Evolutionary conservation across 768 basidiomycete genomes (phyloP).

Genomic region (Mycena amicta): DNA sequence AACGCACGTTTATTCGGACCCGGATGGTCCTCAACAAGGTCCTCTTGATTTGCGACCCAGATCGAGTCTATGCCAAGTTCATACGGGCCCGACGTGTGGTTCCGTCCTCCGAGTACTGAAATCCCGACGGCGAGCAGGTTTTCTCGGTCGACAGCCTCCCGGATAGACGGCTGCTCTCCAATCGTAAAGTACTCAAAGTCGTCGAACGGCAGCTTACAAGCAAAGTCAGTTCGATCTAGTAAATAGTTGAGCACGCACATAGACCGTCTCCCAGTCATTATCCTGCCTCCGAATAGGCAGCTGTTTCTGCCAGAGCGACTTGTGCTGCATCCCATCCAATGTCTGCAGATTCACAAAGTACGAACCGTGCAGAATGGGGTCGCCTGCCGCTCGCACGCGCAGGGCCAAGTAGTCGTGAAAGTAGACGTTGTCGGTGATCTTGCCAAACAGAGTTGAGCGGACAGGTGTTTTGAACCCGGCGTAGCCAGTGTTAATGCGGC

Average conservation of each 20-base stretch:
- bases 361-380: conserved; percentile 74
- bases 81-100: conserved; percentile 71
- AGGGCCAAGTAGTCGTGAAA: conserved; percentile 80
- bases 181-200: conserved; percentile 75
- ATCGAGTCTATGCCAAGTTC: conserved; percentile 85
- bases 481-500: conserved; percentile 80
- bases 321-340: conserved; percentile 67
- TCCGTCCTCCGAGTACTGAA: conserved; percentile 84
- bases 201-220: conserved; percentile 73
- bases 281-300: conserved; percentile 73
- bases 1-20: conserved; percentile 19
- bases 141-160: conserved; percentile 76
- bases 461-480: conserved; percentile 89
- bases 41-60: conserved; percentile 78
- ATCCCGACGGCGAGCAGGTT: conserved; percentile 83
- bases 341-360: conserved; percentile 96
- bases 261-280: conserved; percentile 79
- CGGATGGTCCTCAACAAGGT: conserved; percentile 39
- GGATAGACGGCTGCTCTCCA: conserved; percentile 68
- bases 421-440: conserved; percentile 82
- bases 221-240: too few species aligned
- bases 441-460: conserved; percentile 85
- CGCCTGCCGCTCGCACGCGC: conserved; percentile 76
- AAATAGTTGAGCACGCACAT: conserved; percentile 48
- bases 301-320: conserved; percentile 94